Conservation (phyloP, 164 flowering plant genomes). For the Aristolochia californica region DNA sequence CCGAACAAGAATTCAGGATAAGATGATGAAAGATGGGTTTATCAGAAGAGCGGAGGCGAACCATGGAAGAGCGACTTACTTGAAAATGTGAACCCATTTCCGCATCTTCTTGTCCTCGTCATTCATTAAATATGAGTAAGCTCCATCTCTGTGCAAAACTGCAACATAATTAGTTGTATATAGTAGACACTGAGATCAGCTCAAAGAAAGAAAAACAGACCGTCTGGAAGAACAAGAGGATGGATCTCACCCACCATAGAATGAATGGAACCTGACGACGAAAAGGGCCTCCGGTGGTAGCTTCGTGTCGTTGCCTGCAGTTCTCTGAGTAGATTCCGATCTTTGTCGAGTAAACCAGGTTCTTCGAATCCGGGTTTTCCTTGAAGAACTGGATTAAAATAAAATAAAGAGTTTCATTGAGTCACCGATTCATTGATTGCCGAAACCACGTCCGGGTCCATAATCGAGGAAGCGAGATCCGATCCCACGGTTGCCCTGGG, state of each 20-base stretch:
- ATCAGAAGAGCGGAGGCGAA: no score
- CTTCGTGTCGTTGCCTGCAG: constrained; percentile 57
- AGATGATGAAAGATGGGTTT: neutral
- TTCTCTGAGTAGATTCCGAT: constrained; percentile 43
- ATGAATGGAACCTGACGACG: constrained; percentile 69
- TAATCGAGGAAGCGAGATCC: no score
- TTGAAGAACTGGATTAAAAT: constrained; percentile 30
- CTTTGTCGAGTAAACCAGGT: constrained; percentile 46
- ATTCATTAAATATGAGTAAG: constrained; percentile 27
- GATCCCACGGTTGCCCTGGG: no score
- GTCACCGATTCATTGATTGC: no score
- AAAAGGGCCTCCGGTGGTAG: constrained; percentile 61
- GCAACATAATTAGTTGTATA: neutral
- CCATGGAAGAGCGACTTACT: constrained; percentile 9
- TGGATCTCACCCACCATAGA: constrained; percentile 36
- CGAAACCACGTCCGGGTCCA: no score
- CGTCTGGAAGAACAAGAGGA: neutral
- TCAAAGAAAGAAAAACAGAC: neutral
- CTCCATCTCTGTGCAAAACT: constrained; percentile 27
- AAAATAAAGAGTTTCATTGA: no score
- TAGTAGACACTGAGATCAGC: neutral
- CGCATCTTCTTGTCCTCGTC: constrained; percentile 30
- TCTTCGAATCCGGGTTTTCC: constrained; percentile 43
- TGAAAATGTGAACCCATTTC: constrained; percentile 33
- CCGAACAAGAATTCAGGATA: no score